Evolutionary conservation across 768 basidiomycete species (phyloP).

Genomic region (Psilocybe cubensis): DNA sequence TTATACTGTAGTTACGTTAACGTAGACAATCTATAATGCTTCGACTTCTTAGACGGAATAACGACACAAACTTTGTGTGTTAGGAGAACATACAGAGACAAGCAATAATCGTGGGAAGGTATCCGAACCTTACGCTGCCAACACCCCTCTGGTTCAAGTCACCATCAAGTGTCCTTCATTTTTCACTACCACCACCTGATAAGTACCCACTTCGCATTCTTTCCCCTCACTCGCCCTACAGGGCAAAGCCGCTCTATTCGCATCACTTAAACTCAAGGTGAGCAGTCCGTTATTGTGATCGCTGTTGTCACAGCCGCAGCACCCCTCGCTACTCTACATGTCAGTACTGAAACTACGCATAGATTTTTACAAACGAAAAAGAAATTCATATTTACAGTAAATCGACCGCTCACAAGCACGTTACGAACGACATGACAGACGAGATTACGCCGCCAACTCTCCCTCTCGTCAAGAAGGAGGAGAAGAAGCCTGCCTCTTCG

Average conservation of each 20-base stretch:
- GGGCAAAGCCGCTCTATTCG: slow-evolving; percentile 76
- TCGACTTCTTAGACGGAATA: background rate
- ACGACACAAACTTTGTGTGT: slow-evolving; percentile 9
- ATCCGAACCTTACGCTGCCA: slow-evolving; percentile 26
- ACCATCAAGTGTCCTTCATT: slow-evolving; percentile 52
- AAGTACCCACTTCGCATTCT: slow-evolving; percentile 48
- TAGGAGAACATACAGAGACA: slow-evolving; percentile 22
- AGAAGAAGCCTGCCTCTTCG: slow-evolving; percentile 62
- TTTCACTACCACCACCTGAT: slow-evolving; percentile 47
- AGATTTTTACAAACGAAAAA: slow-evolving; percentile 35
- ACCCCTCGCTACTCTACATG: slow-evolving; percentile 7
- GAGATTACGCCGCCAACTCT: slow-evolving; percentile 65
- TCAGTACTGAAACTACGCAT: slow-evolving; percentile 10
- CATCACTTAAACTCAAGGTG: slow-evolving; percentile 51
- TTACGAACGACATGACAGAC: slow-evolving; percentile 92
- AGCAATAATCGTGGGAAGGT: slow-evolving; percentile 43
- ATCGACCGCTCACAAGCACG: slow-evolving; percentile 45
- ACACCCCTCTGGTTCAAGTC: slow-evolving; percentile 27
- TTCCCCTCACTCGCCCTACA: slow-evolving; percentile 85
- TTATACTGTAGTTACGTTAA: slow-evolving; percentile 1
- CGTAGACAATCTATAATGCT: background rate
- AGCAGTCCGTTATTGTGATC: slow-evolving; percentile 15
- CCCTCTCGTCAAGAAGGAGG: slow-evolving; percentile 67
- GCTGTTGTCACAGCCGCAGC: slow-evolving; percentile 7
- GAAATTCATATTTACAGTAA: slow-evolving; percentile 54